These are phyloP conservation scores for Apiospora phragmitis DNA, from an alignment of 2,329 filamentous ascomycete genomes.

Conservation along the genomic window DNA sequence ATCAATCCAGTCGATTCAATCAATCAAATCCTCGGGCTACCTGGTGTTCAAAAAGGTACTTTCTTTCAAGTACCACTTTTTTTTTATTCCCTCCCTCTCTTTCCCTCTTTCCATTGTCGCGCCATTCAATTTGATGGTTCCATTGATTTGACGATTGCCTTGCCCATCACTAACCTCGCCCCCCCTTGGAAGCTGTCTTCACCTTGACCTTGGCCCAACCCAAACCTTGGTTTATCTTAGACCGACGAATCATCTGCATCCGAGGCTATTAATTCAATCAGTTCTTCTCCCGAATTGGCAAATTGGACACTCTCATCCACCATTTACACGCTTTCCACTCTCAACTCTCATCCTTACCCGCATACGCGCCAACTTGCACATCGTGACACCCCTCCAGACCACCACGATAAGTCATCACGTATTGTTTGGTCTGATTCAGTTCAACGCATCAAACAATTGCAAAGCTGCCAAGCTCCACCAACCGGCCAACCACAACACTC, in stretches of 20 bases:
- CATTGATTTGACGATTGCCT: slow-evolving; percentile 21
- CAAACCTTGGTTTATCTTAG: background rate
- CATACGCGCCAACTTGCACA: slow-evolving; percentile 17
- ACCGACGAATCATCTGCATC: slow-evolving; percentile 12
- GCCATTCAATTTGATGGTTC: slow-evolving; percentile 21
- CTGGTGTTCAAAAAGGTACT: slow-evolving; percentile 15
- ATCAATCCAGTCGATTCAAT: background rate
- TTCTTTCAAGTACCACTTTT: slow-evolving; percentile 28
- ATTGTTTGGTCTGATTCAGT: slow-evolving; percentile 27
- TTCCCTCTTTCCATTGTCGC: slow-evolving; percentile 17
- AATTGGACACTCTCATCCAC: slow-evolving; percentile 19
- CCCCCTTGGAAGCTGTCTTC: slow-evolving; percentile 10
- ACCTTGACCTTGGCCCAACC: slow-evolving; percentile 11
- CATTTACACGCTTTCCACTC: slow-evolving; percentile 15
- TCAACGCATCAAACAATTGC: slow-evolving; percentile 24
- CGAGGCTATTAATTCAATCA: slow-evolving; percentile 14
- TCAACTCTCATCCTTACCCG: background rate
- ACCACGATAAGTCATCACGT: slow-evolving; percentile 16
- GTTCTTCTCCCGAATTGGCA: slow-evolving; percentile 29
- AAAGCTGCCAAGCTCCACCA: slow-evolving; percentile 11
- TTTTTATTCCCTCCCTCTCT: slow-evolving; percentile 10
- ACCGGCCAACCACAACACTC: slow-evolving; percentile 10
- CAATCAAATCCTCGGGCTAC: background rate
- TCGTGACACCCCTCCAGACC: slow-evolving; percentile 24
- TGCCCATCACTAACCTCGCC: background rate